Conservation (phyloP, 495 filamentous ascomycete genomes). For the Podospora australis region DNA sequence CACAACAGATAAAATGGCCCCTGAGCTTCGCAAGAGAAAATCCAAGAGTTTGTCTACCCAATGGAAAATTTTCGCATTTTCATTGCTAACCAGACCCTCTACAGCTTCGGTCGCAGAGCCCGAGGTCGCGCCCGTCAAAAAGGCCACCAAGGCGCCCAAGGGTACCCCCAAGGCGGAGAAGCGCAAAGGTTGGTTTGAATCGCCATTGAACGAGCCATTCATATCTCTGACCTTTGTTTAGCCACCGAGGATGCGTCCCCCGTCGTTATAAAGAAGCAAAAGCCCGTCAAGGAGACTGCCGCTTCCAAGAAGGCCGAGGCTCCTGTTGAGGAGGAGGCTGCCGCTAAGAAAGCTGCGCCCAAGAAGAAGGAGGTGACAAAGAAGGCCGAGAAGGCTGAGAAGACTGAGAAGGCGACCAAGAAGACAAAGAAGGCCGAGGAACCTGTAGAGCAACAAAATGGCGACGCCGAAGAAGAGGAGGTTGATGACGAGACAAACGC, state of each 20-base stretch:
- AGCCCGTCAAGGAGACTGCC: conserved; percentile 24
- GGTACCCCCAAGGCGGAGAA: conserved; percentile 36
- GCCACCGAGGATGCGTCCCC: conserved; percentile 40
- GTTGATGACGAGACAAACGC: conserved; percentile 44
- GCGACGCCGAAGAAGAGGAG: conserved; percentile 35
- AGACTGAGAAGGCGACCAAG: conserved; percentile 23
- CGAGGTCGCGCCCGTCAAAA: conserved; percentile 47
- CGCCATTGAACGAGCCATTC: not conserved
- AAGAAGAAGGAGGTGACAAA: conserved; percentile 29
- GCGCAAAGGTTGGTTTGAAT: conserved; percentile 40
- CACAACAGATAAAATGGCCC: conserved; percentile 50
- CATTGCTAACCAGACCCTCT: conserved; percentile 6
- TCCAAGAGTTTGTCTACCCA: conserved; percentile 55
- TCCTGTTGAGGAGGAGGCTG: conserved; percentile 13
- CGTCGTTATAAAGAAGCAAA: conserved; percentile 36
- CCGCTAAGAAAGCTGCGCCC: conserved; percentile 9
- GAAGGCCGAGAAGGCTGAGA: conserved; percentile 22
- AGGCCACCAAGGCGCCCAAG: conserved; percentile 44
- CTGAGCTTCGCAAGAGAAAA: conserved; percentile 64
- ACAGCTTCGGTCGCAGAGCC: conserved; percentile 38
- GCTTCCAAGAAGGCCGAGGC: conserved; percentile 13
- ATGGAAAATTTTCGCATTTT: not conserved
- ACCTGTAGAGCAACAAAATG: conserved; percentile 22
- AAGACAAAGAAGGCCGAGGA: conserved; percentile 12
- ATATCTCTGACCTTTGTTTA: conserved; percentile 5